Base-by-base conservation (phyloP, 1,284 basidiomycete genomes). In the Pholiota adiposa region DNA sequence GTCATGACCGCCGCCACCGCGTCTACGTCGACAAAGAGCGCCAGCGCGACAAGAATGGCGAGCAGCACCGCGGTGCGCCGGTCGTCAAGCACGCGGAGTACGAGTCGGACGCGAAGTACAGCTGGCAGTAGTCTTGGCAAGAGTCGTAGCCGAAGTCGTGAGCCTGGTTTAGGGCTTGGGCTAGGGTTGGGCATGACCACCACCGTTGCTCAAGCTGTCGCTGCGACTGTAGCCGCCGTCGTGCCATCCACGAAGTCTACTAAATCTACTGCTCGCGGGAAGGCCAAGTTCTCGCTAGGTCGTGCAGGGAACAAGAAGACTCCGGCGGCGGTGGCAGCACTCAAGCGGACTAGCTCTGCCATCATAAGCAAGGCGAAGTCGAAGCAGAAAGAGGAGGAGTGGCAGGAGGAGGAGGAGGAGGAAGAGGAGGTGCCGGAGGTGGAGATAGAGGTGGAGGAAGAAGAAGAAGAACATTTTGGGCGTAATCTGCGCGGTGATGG, bases 61-160 rank as follows among this genome's bases (percentile, higher is more conserved):
- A 36, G 12, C 3, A 27, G 50, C 21, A 21, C 50, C 4, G 46
- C 44, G 23, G 5, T 36, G 27, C 48, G 51, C n/a, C 54, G 57
- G 0, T 29, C 51, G 31, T 61, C 54, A 33, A 52, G 54, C 34
- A 40, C 44, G 16, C 52, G 51, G 48, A 63, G 51, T 31, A 54
- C 56, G 8, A 61, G 63, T 18, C 48, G 54, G 19, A 62, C 58
- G 34, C 51, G 58, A 29, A 62, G 60, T 25, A 53, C 34, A 8
- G 58, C 57, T 14, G 27, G 55, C 44, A 50, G 27, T n/a, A 64
- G 60, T 36, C 54, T 58, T 6, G 61, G 62, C 16, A 65, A 64
- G 51, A 69, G 65, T 59, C 58, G 68, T 9, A 72, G 71, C 56
- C 48, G 67, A 36, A 69, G 69, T 63, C 61, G 67, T 31, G 67